phyloP scores from a whole-genome alignment of 176 grass and related monocot genomes.

The Raddia guianensis region DNA sequence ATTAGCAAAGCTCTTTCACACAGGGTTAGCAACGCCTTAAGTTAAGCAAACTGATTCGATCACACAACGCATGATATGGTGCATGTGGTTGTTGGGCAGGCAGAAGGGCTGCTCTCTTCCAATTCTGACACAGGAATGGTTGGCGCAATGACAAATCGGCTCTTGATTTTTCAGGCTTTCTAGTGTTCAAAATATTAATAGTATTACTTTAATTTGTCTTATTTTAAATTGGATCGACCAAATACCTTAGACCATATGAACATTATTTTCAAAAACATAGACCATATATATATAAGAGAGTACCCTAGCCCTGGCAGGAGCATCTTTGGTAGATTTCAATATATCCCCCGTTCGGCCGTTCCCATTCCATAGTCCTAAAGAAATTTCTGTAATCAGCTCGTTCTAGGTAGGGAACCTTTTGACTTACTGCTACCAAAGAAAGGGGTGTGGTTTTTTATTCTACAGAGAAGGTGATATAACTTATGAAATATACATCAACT shows the following conservation, averaged over 20 bases:
- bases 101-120: neutral
- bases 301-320: too few relatives aligned
- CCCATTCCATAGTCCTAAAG: too few relatives aligned
- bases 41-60: neutral
- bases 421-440: too few relatives aligned
- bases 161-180: neutral
- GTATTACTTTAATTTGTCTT: neutral
- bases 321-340: too few relatives aligned
- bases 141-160: neutral
- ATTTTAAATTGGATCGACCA: neutral
- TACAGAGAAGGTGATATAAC: too few relatives aligned
- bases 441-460: too few relatives aligned
- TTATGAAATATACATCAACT: too few relatives aligned
- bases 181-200: neutral
- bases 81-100: constrained; percentile 17
- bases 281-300: neutral
- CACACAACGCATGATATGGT: neutral
- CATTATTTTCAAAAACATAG: neutral
- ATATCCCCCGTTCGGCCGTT: too few relatives aligned
- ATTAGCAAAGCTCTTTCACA: constrained; percentile 7
- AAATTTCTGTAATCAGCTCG: too few relatives aligned
- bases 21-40: neutral
- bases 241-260: too few relatives aligned
- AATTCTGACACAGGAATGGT: neutral
- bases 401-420: too few relatives aligned